Evolutionary conservation across 345 rosid species (phyloP), one percentile per base, ranked within the genome.

Genomic region (Eucalyptus rudis): DNA sequence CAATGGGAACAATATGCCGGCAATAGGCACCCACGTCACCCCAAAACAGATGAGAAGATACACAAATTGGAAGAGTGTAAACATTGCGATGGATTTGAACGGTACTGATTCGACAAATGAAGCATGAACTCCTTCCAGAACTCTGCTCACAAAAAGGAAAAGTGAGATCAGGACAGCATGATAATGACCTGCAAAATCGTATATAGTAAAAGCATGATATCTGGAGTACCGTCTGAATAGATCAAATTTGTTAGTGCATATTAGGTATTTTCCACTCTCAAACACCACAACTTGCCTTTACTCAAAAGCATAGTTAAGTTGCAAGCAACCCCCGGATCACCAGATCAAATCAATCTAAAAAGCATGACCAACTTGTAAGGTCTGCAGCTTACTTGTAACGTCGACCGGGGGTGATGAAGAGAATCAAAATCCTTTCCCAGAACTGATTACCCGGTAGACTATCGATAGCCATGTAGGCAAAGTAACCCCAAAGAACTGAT

Each of bases 381-480:
- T 76, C 45, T 8, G 2, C 22, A n/a, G 88, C 96, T 92, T 94
- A 95, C 98, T 95, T 95, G 96, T 92, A 93, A 76, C 95, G 94
- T 66, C 99, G 93, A 86, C 92, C 80, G 13, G 98, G 96, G 76
- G 99, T 92, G 86, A 97, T 88, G 91, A 97, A 96, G 76, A 97
- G 96, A 86, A 96, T 90, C 87, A 94, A 50, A 15, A 96, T 92
- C 90, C 98, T 93, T 90, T 96, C 98, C 98, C 98, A 96, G 93
- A 97, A 96, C 58, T 97, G 99, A 88, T 93, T 97, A 49, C 97
- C 98, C 1, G 96, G 98, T 79, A 97, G 96, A 91, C 98, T 97
- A 87, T 97, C 98, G 83, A 97, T 93, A 88, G 98, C 99, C 98
- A 94, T 96, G 92, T 96, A 96, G 71, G 99, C 96, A 88, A 96